A percentile compares a stretch with the other conserved stretches of the same genome.
Conservation (phyloP, 441 rosid species). For the Geranium incanum region DNA sequence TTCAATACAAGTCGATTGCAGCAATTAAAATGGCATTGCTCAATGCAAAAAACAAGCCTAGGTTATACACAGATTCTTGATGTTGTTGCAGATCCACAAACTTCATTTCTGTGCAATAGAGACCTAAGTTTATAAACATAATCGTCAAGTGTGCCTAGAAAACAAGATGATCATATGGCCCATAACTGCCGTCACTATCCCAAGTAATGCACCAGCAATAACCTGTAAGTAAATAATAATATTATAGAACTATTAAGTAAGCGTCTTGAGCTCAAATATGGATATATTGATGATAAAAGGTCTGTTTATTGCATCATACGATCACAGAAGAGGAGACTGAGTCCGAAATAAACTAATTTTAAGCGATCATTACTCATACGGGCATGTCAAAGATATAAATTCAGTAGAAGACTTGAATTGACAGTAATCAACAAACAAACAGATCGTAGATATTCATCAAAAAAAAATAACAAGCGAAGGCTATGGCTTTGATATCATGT, state of each 20-base stretch:
- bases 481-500: neutral
- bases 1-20: no score
- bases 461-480: neutral
- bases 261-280: no score
- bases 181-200: constrained; percentile 42
- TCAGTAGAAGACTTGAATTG: neutral
- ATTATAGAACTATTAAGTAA: neutral
- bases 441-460: neutral
- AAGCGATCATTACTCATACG: neutral
- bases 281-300: no score
- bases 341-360: neutral
- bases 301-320: neutral
- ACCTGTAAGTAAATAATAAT: constrained; percentile 45
- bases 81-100: neutral
- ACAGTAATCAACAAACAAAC: neutral
- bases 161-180: constrained; percentile 41
- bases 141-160: constrained; percentile 21
- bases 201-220: constrained; percentile 70
- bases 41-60: constrained; percentile 12
- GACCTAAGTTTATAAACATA: neutral
- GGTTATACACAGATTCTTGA: constrained; percentile 12
- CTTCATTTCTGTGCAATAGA: constrained; percentile 10
- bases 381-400: neutral
- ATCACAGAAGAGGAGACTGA: neutral
- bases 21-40: constrained; percentile 19